These are phyloP conservation scores for Russula lepida DNA, from an alignment of 768 basidiomycete species.

Conservation along the genomic window DNA sequence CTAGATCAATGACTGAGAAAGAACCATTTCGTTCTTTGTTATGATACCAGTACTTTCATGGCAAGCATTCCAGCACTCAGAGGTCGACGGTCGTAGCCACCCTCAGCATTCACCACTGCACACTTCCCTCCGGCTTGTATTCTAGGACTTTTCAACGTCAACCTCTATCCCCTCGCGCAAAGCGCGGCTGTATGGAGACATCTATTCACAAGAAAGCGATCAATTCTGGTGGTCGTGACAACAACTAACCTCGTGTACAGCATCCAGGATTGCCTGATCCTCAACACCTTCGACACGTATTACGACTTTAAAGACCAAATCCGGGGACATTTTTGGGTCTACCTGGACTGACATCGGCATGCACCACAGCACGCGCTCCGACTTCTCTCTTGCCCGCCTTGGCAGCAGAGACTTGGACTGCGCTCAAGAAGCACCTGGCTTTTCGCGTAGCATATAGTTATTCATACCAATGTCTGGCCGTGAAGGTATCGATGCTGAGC, in stretches of 20 bases:
- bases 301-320: conserved; percentile 59
- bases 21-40: no score
- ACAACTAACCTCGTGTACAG: conserved; percentile 53
- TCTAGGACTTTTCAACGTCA: no score
- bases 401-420: conserved; percentile 52
- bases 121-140: no score
- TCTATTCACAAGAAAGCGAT: background rate
- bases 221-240: background rate
- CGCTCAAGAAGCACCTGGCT: conserved; percentile 63
- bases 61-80: no score
- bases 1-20: no score
- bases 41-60: no score
- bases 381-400: conserved; percentile 46
- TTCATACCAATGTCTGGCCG: background rate
- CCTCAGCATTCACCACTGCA: no score
- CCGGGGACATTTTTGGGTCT: conserved; percentile 49
- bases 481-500: background rate
- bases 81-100: no score
- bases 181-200: conserved; percentile 22
- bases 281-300: conserved; percentile 63
- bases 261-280: conserved; percentile 53
- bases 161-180: conserved; percentile 14
- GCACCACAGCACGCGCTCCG: conserved; percentile 50
- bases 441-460: background rate
- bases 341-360: conserved; percentile 55